Percentiles rank a stretch among this genome's conserved stretches.
phyloP scores from a whole-genome alignment of 345 rosid genomes.

The Linum lewisii region DNA sequence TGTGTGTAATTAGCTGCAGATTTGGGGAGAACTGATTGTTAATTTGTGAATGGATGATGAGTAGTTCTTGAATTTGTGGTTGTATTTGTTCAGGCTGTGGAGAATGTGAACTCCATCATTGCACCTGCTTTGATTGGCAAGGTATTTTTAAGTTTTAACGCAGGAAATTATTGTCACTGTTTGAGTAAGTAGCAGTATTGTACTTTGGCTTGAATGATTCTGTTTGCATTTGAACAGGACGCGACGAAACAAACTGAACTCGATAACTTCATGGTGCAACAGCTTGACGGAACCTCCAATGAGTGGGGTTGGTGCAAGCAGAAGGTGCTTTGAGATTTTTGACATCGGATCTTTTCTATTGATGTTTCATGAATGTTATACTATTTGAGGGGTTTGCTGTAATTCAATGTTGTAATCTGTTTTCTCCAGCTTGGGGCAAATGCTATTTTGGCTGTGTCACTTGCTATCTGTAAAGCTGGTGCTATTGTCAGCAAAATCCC shows the following conservation, averaged over 20 bases:
- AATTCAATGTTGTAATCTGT: no score
- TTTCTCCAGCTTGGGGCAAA: conserved; percentile 59
- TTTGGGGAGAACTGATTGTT: neutral
- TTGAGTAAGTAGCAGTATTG: no score
- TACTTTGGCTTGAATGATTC: neutral
- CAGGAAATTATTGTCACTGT: no score
- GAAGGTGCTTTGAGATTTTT: neutral
- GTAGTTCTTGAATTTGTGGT: neutral
- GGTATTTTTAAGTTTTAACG: conserved; percentile 25
- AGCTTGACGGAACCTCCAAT: neutral
- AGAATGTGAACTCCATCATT: conserved; percentile 62
- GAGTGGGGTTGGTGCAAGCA: conserved; percentile 1
- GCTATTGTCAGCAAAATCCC: conserved; percentile 91
- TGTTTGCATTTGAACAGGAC: neutral
- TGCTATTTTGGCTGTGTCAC: conserved; percentile 84
- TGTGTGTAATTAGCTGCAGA: neutral
- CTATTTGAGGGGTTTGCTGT: no score
- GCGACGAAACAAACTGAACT: neutral
- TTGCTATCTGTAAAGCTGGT: conserved; percentile 88
- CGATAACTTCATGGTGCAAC: neutral
- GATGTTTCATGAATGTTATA: no score
- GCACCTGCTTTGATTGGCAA: conserved; percentile 89
- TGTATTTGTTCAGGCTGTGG: conserved; percentile 51
- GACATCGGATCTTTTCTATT: no score
- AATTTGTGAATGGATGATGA: neutral